Percentiles rank a stretch among this genome's conserved stretches.
These are phyloP conservation scores for Zygnema circumcarinatum DNA, from an alignment of 139 green algal genomes.

Conservation along the genomic window DNA sequence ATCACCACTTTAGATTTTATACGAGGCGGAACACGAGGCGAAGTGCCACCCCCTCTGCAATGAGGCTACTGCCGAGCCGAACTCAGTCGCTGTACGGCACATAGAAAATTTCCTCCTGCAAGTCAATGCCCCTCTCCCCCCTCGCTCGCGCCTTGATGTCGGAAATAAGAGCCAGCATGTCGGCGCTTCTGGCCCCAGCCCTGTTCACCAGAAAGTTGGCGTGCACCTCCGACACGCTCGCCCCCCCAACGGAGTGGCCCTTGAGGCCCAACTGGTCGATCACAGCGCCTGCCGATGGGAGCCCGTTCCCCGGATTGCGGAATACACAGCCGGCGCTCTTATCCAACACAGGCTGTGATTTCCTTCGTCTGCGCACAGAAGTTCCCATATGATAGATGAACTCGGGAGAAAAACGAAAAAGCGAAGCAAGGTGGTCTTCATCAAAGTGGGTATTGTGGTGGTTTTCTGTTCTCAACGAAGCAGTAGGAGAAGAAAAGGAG, in stretches of 20 bases:
- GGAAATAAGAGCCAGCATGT: conserved; percentile 62
- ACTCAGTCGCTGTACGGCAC: no score
- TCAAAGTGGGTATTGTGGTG: not conserved
- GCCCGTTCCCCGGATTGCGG: conserved; percentile 52
- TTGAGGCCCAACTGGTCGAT: conserved; percentile 66
- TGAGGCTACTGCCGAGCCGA: no score
- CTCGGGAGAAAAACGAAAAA: not conserved
- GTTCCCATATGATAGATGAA: conserved; percentile 1
- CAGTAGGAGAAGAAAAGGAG: not conserved
- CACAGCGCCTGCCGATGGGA: conserved; percentile 54
- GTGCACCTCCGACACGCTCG: conserved; percentile 62
- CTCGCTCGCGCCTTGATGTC: conserved; percentile 52
- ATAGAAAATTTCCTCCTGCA: conserved; percentile 50
- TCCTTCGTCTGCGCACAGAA: not conserved
- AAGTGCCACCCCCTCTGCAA: no score
- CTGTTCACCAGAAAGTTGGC: conserved; percentile 67
- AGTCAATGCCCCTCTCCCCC: conserved; percentile 26
- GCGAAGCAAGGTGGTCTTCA: not conserved
- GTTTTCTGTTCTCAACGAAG: conserved; percentile 23
- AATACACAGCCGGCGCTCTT: conserved; percentile 61
- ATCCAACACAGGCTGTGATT: conserved; percentile 56
- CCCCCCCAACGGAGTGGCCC: conserved; percentile 57
- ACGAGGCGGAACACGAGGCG: no score
- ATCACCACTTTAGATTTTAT: no score
- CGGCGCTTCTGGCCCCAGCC: conserved; percentile 22